A percentile compares a stretch with the other conserved stretches of the same genome.
Conservation (phyloP, 306 rosid genomes). For the Gleditsia sinensis region DNA sequence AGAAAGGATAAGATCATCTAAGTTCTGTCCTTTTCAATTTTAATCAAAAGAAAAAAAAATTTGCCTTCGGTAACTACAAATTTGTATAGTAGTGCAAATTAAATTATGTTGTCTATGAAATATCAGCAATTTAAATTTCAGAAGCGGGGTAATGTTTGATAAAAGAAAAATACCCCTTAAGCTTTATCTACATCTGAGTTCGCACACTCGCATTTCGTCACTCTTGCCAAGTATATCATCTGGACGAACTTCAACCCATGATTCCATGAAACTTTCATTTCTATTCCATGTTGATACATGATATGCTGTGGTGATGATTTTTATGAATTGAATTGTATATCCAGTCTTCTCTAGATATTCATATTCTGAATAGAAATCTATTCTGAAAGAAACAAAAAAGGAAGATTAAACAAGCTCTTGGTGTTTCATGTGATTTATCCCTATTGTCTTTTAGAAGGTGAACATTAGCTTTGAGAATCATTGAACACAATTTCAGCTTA, state of each 20-base stretch:
- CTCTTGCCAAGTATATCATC: neutral
- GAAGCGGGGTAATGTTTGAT: neutral
- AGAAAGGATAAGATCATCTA: neutral
- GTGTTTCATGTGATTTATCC: neutral
- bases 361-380: neutral
- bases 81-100: too few relatives aligned
- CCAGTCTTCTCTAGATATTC: neutral
- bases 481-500: neutral
- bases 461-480: constrained; percentile 3
- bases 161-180: neutral
- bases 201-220: constrained; percentile 2
- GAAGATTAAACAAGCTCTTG: constrained; percentile 11
- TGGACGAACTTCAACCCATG: constrained; percentile 3
- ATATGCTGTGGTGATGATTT: neutral
- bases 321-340: too few relatives aligned
- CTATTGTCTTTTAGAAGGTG: neutral
- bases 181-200: constrained; percentile 5
- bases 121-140: neutral
- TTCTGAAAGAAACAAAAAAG: neutral
- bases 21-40: too few relatives aligned
- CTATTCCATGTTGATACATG: neutral
- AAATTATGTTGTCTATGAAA: neutral
- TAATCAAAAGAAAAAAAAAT: too few relatives aligned
- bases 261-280: neutral
- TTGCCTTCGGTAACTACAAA: neutral